Percentiles rank a stretch among this genome's conserved stretches.
Conservation (phyloP, 345 rosid species). For the Fremontodendron californicum region DNA sequence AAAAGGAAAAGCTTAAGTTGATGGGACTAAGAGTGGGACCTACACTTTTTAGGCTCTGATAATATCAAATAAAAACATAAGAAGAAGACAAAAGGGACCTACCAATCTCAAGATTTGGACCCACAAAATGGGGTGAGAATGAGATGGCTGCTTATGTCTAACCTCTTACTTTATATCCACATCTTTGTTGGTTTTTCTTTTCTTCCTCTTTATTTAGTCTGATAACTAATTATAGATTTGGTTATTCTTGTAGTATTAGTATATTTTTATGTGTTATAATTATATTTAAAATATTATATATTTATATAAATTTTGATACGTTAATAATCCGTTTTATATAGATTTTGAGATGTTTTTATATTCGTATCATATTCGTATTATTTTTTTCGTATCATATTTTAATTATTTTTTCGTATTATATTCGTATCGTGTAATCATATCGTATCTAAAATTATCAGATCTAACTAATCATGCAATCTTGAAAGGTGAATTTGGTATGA, state of each 20-base stretch:
- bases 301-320: no score
- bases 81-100: not conserved
- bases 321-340: no score
- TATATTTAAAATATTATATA: no score
- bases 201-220: not conserved
- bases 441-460: no score
- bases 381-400: no score
- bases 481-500: constrained; percentile 4
- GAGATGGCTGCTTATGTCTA: constrained; percentile 21
- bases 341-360: no score
- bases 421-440: no score
- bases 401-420: no score
- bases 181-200: constrained; percentile 2
- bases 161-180: constrained; percentile 5
- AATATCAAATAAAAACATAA: not conserved
- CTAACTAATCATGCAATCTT: constrained; percentile 9
- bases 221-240: constrained; percentile 21
- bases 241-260: no score
- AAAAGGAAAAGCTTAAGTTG: not conserved
- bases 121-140: constrained; percentile 7
- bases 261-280: no score
- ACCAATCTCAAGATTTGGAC: not conserved
- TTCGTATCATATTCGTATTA: no score
- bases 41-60: not conserved
- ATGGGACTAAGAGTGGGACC: not conserved